Evolutionary conservation across 495 filamentous ascomycete species (phyloP).

Genomic region (Penicillium subrubescens): DNA sequence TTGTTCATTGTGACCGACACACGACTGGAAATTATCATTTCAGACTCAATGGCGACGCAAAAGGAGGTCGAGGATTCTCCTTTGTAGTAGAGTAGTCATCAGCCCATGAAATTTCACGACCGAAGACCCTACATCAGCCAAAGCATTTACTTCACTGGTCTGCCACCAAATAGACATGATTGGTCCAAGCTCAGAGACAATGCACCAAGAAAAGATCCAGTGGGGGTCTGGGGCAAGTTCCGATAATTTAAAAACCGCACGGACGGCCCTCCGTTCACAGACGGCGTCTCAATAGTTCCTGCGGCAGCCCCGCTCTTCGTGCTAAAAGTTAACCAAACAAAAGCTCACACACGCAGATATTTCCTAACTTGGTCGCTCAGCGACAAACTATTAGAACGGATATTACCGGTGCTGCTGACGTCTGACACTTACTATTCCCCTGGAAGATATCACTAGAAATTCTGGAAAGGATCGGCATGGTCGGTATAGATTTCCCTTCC

Average conservation of each 20-base stretch:
- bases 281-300: constrained; percentile 6
- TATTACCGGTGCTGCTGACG: background rate
- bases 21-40: background rate
- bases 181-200: background rate
- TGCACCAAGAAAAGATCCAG: background rate
- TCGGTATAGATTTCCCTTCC: background rate
- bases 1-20: background rate
- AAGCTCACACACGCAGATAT: background rate
- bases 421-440: background rate
- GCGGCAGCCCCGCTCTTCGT: background rate
- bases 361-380: background rate
- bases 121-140: background rate
- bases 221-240: constrained; percentile 2
- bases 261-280: background rate
- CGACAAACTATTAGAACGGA: background rate
- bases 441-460: background rate
- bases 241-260: constrained; percentile 3
- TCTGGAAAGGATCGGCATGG: background rate
- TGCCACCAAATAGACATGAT: background rate
- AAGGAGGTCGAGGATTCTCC: background rate
- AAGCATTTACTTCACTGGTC: background rate
- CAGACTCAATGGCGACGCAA: background rate
- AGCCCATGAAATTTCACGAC: background rate
- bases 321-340: background rate
- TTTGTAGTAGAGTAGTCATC: background rate